A percentile compares a stretch with the other conserved stretches of the same genome.
phyloP scores from a whole-genome alignment of 2,329 filamentous ascomycete species.

The Helicocarpus griseus region DNA sequence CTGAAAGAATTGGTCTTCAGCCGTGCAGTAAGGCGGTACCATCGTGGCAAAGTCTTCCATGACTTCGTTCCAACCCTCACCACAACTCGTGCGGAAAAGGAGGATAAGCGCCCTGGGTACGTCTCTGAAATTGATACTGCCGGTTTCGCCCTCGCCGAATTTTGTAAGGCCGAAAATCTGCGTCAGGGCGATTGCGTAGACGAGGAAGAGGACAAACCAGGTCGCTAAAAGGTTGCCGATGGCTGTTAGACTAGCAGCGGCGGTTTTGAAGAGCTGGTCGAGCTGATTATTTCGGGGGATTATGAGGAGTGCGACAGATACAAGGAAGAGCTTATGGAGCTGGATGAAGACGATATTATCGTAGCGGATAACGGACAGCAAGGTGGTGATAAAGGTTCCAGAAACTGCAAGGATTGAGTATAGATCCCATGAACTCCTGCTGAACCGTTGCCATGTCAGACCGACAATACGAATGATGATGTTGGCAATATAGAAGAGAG shows the following conservation, averaged over 20 bases:
- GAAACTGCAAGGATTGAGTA: constrained; percentile 73
- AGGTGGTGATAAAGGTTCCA: constrained; percentile 73
- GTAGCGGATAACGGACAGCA: constrained; percentile 58
- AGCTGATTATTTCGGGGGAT: constrained; percentile 95
- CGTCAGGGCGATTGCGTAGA: constrained; percentile 92
- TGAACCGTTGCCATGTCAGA: constrained; percentile 83
- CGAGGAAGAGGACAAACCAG: constrained; percentile 93
- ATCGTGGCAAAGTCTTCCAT: constrained; percentile 93
- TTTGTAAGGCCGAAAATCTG: constrained; percentile 92
- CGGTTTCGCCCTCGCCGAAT: constrained; percentile 62
- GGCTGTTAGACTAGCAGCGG: constrained; percentile 79
- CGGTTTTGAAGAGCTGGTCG: constrained; percentile 97
- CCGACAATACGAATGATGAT: constrained; percentile 76
- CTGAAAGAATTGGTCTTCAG: constrained; percentile 61
- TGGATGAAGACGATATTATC: constrained; percentile 56
- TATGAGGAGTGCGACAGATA: constrained; percentile 76
- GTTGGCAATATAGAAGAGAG: constrained; percentile 72
- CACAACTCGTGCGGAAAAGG: constrained; percentile 84
- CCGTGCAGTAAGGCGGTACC: constrained; percentile 69
- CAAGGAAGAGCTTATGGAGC: constrained; percentile 88
- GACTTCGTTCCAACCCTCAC: constrained; percentile 91
- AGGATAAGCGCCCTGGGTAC: constrained; percentile 90
- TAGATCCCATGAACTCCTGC: constrained; percentile 89
- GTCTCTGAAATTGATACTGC: constrained; percentile 83
- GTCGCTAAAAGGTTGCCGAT: constrained; percentile 90